Evolutionary conservation across 768 basidiomycete species (phyloP), one percentile per base, ranked within the genome.

Genomic region (Phlebiopsis flavidoalba): DNA sequence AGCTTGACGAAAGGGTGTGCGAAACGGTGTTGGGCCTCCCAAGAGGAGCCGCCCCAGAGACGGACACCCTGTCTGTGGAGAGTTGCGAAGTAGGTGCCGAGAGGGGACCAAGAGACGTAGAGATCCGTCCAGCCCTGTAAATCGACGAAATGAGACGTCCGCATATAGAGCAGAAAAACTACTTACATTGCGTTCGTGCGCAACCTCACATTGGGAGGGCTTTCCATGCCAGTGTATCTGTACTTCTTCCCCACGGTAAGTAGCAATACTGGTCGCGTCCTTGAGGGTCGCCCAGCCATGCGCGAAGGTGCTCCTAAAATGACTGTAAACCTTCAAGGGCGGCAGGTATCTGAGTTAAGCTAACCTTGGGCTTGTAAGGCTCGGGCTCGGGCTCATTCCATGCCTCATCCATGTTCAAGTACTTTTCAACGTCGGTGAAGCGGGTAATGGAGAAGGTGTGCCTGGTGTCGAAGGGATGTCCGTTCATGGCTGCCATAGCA

Each of bases 191-290:
- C 92, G 89, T 59, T 75, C 76, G 68, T 88, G 79, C 2, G 91
- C 89, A 49, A 90, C 68, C 72, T 95, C 93, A 67, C 87, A 86
- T 65, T 91, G 89, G 8, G 91, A 93, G 53, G 91, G 89, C 66
- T 93, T 91, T 53, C 93, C 92, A 67, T 95, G 93, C 95, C 95
- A 99, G 68, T 85, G 80, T 66, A 99, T 86, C 65, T 88, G 82
- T 56, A 95, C 92, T 64, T 95, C 91, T 67, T 95, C 92, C 51
- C 91, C 93, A 43, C 93, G 86, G 73, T 96, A 95, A 43, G 93
- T 95, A 59, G 93, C 88, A n/a, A 77, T 94, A 94, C 72, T 99
- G 97, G 73, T 99, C 97, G 62, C 96, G 89, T 37, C 95, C 94
- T 73, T 88, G 87, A 22, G 85, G 79, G 75, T 99, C 97, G 24